phyloP scores from a whole-genome alignment of 768 basidiomycete species.

The Sarcodon aspratus region DNA sequence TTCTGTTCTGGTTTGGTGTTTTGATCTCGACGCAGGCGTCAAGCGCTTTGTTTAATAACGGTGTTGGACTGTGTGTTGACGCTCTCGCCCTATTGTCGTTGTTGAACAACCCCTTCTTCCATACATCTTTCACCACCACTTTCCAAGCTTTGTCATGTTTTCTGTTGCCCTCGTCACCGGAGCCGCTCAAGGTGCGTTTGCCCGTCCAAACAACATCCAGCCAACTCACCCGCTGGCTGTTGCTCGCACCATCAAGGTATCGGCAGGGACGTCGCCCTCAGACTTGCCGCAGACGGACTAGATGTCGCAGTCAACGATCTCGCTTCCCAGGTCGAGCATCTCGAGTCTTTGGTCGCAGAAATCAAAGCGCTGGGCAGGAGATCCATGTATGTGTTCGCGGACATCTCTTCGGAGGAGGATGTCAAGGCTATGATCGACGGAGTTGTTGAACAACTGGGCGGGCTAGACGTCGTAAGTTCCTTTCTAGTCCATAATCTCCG shows the following conservation, averaged over 20 bases:
- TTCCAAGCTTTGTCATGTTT: too few species aligned
- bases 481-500: background rate
- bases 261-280: conserved; percentile 14
- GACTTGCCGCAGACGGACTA: conserved; percentile 15
- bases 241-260: conserved; percentile 16
- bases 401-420: conserved; percentile 29
- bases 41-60: too few species aligned
- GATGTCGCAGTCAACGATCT: conserved; percentile 12
- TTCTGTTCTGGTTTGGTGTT: too few species aligned
- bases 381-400: conserved; percentile 18
- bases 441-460: conserved; percentile 21
- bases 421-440: conserved; percentile 28
- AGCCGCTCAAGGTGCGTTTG: conserved; percentile 7
- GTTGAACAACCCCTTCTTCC: too few species aligned
- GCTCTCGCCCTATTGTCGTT: too few species aligned
- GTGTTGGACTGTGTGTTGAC: too few species aligned
- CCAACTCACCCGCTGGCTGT: conserved; percentile 2
- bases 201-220: too few species aligned
- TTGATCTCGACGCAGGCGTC: too few species aligned
- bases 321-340: conserved; percentile 1
- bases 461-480: conserved; percentile 33
- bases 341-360: conserved; percentile 5
- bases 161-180: conserved; percentile 17
- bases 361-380: conserved; percentile 11
- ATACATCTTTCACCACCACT: too few species aligned